These are phyloP conservation scores for Arthroderma sp. DNA, from an alignment of 2,329 filamentous ascomycete species.

Conservation along the genomic window DNA sequence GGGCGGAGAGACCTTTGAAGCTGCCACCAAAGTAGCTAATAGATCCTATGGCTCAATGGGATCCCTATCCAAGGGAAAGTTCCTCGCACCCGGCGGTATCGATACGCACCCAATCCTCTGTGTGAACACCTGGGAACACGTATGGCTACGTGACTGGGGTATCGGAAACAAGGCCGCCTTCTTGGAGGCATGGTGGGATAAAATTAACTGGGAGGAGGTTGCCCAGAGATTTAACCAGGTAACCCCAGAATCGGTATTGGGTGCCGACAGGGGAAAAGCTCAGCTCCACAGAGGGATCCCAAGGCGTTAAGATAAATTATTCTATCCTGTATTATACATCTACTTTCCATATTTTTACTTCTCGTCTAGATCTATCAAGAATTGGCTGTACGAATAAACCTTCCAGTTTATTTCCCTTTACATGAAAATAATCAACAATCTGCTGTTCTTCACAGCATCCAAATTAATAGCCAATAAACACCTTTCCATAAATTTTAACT, in stretches of 20 bases:
- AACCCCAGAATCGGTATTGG: slow-evolving; percentile 3
- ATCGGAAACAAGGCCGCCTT: slow-evolving; percentile 61
- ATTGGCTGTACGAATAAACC: not conserved
- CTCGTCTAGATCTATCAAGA: not conserved
- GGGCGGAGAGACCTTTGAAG: slow-evolving; percentile 10
- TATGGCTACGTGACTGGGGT: slow-evolving; percentile 74
- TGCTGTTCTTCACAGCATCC: too few relatives aligned
- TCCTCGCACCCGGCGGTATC: slow-evolving; percentile 27
- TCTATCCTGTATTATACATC: slow-evolving; percentile 4
- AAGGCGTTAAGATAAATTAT: not conserved
- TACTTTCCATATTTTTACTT: not conserved
- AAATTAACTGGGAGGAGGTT: slow-evolving; percentile 73
- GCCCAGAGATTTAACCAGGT: slow-evolving; percentile 27
- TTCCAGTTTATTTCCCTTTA: not conserved
- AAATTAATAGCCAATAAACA: too few relatives aligned
- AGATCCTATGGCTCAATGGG: slow-evolving; percentile 15
- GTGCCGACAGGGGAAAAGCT: not conserved
- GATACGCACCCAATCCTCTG: slow-evolving; percentile 67
- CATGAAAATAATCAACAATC: too few relatives aligned
- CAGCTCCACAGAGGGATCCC: not conserved
- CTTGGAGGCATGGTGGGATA: slow-evolving; percentile 73
- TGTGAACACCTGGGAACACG: slow-evolving; percentile 93
- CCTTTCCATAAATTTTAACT: not conserved
- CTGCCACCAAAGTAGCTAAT: slow-evolving; percentile 9
- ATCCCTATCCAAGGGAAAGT: slow-evolving; percentile 15